Base-by-base conservation (phyloP, 1,139 yeast species). In the Nakaseomyces uthaithaninus region DNA sequence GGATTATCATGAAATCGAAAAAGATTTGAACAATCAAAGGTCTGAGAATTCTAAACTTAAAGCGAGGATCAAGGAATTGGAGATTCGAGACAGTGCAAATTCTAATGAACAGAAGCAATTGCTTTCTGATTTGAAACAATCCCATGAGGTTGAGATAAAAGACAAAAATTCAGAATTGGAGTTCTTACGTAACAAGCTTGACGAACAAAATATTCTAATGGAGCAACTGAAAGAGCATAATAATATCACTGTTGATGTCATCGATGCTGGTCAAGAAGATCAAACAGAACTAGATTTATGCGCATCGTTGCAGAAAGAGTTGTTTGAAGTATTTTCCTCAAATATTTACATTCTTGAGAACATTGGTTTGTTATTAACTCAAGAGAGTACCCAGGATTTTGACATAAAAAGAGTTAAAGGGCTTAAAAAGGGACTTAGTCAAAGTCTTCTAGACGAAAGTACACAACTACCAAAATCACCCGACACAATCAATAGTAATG, bases 401-500 rank as follows among this genome's bases (percentile, higher is more conserved):
- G 70, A 69, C 38, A 74, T 82, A 26, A 72, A 73, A 24, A 67
- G 93, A 47, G 91, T 81, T 0, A 81, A 81, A 53, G 93, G 93
- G 0, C 64, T 82, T 43, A 66, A 79, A 45, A 68, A 72, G 33
- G 52, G 49, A 12, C 28, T 46, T 23, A 44, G 40, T 12, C 51
- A 49, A 14, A 55, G 57, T 27, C 39, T 48, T 2, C 51, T 64
- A 3, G 65, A 60, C 18, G 59, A 67, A 11, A 67, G 52, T 18
- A 38, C 45, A 3, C 42, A 44, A 3, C 37, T 43, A n/a, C 16
- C 45, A 14, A 45, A 46, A 10, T 30, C 38, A 4, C 42, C 47
- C 3, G 34, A 42, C 6, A 22, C 36, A 18, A 49, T 58, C 5
- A 55, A 54, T 37, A 55, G 64, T 39, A 35, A 45, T 3, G 53